Evolutionary conservation across 495 filamentous ascomycete species (phyloP), one percentile per base, ranked within the genome.

Genomic region (Hyaloscypha variabilis): DNA sequence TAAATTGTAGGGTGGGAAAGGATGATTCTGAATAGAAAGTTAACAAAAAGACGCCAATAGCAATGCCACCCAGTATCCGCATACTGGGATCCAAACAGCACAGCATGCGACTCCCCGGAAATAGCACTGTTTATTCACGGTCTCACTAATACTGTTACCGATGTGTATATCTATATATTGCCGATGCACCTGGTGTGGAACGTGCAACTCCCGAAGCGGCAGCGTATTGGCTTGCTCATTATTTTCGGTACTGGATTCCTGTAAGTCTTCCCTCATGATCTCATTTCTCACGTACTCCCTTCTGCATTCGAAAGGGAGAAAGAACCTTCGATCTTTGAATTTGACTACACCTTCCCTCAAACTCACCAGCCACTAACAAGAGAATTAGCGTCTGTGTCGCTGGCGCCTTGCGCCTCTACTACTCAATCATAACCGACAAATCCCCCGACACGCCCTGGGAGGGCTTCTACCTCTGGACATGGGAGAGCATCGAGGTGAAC

Each of bases 241-340:
- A 73, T 84, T 36, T 83, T 85, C 68, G 78, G 75, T 0, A 69
- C 83, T 2, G 83, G 82, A 60, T 74, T 70, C 71, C 80, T 84
- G 82, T 85, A 67, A 60, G 80, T 75, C 62, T 62, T 31, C 39
- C 60, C 28, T 19, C 39, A 6, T 19, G 8, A 3, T 14, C 13
- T 19, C 39, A 3, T 19, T 14, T 19, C 13, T 42, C 39, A 3
- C 14, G 6, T 42, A 6, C 19, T 19, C 39, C 39, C 39, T 42
- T 14, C 14, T 14, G 13, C 13, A 5, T 13, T 36, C 31, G 13
- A 36, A 36, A 6, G 6, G 31, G n/a, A n/a, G n/a, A 36, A 36
- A 36, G 6, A 13, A 36, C 31, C 6, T 42, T 19, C 19, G 39
- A 14, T 42, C 39, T 19, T 42, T 14, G 14, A 42, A 6, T 42